These are phyloP conservation scores for Mycena vitilis DNA, from an alignment of 768 basidiomycete genomes.

Conservation along the genomic window DNA sequence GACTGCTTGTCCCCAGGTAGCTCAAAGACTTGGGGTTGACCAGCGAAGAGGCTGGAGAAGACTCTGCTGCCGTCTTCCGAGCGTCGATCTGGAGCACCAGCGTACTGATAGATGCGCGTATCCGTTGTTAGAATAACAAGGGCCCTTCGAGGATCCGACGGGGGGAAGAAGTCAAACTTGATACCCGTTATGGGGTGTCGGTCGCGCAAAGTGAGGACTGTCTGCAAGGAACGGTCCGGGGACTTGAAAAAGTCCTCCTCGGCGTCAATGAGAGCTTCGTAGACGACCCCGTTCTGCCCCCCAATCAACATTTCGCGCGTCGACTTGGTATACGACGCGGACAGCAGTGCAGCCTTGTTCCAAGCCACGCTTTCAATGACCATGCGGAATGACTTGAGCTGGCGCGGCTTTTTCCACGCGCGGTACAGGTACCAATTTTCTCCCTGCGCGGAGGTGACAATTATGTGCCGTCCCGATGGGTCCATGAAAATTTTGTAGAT, in stretches of 20 bases:
- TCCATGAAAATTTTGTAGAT: conserved; percentile 91
- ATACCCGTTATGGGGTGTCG: conserved; percentile 87
- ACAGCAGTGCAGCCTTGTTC: conserved; percentile 78
- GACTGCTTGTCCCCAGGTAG: conserved; percentile 85
- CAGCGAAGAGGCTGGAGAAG: conserved; percentile 78
- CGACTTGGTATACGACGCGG: conserved; percentile 75
- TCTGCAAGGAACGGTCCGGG: conserved; percentile 80
- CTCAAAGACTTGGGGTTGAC: conserved; percentile 83
- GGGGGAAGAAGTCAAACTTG: conserved; percentile 81
- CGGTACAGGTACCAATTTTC: conserved; percentile 94
- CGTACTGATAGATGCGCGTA: conserved; percentile 91
- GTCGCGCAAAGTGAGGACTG: conserved; percentile 83
- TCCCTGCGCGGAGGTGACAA: conserved; percentile 87
- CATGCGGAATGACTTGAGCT: conserved; percentile 84
- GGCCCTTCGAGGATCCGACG: conserved; percentile 67
- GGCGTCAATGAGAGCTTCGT: conserved; percentile 90
- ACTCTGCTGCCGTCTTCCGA: conserved; percentile 81
- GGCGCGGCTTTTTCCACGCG: conserved; percentile 84
- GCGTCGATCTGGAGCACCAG: conserved; percentile 73
- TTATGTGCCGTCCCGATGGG: conserved; percentile 90
- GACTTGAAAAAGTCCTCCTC: conserved; percentile 94
- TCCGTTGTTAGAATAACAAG: conserved; percentile 88
- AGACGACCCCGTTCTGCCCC: conserved; percentile 84
- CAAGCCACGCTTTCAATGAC: conserved; percentile 93
- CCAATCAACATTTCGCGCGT: conserved; percentile 91